phyloP scores from a whole-genome alignment of 192 early-diverging fungal species.

The Podila minutissima region DNA sequence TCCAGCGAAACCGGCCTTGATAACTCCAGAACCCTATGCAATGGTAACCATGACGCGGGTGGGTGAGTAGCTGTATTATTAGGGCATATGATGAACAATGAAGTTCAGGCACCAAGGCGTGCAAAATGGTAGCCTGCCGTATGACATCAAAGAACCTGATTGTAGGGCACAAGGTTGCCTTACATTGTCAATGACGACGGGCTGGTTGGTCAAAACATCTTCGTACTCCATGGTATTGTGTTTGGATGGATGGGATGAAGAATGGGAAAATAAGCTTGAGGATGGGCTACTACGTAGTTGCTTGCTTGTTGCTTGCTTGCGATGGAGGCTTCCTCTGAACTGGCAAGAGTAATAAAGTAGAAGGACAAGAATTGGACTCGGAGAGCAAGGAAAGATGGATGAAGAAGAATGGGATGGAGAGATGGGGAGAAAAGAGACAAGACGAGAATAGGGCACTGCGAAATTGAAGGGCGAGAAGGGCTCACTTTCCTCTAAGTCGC shows the following conservation, averaged over 20 bases:
- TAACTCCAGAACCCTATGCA: slow-evolving; percentile 94
- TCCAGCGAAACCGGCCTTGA: slow-evolving; percentile 99
- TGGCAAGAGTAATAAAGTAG: neutral
- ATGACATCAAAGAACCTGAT: no score
- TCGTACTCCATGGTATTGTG: slow-evolving; percentile 78
- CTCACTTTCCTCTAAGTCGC: neutral
- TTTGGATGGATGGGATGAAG: neutral
- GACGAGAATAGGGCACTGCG: neutral
- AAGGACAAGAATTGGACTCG: neutral
- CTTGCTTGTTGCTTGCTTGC: slow-evolving; percentile 3
- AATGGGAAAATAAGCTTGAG: neutral
- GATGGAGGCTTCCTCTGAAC: neutral
- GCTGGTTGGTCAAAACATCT: slow-evolving; percentile 96
- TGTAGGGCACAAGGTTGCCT: slow-evolving; percentile 23
- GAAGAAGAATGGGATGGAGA: neutral
- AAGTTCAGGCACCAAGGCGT: neutral
- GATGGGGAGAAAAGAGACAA: neutral
- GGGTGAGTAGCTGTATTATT: neutral
- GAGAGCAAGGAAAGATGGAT: neutral
- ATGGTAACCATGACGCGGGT: neutral
- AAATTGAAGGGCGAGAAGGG: slow-evolving; percentile 1
- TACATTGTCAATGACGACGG: slow-evolving; percentile 99
- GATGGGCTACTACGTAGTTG: neutral
- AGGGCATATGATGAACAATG: slow-evolving; percentile 3
- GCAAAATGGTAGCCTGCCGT: neutral